Conservation (phyloP, 306 rosid species). For the Crotalaria pallida region DNA sequence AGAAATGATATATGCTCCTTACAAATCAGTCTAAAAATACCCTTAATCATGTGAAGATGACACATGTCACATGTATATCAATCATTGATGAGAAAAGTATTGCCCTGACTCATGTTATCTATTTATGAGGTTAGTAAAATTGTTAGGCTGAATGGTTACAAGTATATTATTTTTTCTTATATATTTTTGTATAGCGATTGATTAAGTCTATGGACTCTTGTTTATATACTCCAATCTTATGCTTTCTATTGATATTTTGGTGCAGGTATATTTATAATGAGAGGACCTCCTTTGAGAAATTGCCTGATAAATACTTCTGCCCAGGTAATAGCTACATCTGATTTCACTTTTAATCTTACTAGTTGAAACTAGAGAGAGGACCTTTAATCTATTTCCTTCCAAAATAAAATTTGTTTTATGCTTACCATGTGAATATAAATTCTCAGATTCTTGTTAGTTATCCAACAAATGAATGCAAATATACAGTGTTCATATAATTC, state of each 20-base stretch:
- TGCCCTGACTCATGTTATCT: too few species aligned
- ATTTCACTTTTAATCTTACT: neutral
- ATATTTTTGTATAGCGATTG: too few species aligned
- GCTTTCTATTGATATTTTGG: conserved; percentile 12
- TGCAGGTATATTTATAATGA: conserved; percentile 84
- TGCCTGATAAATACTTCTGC: conserved; percentile 75
- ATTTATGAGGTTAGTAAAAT: too few species aligned
- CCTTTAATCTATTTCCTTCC: neutral
- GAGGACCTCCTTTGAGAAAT: conserved; percentile 73
- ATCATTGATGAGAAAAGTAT: too few species aligned
- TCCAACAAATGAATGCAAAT: neutral
- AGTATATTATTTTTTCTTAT: too few species aligned
- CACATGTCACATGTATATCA: too few species aligned
- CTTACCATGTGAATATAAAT: neutral
- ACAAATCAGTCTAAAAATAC: too few species aligned
- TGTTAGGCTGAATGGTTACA: too few species aligned
- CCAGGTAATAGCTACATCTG: conserved; percentile 45
- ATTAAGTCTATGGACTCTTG: neutral
- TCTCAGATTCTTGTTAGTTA: neutral
- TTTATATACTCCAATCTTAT: neutral
- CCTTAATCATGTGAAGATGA: too few species aligned
- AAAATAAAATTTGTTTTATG: neutral
- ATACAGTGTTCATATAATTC: neutral
- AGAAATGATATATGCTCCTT: too few species aligned
- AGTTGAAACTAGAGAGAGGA: neutral